Conservation (phyloP, 768 basidiomycete genomes). For the Lentinus tigrinus region DNA sequence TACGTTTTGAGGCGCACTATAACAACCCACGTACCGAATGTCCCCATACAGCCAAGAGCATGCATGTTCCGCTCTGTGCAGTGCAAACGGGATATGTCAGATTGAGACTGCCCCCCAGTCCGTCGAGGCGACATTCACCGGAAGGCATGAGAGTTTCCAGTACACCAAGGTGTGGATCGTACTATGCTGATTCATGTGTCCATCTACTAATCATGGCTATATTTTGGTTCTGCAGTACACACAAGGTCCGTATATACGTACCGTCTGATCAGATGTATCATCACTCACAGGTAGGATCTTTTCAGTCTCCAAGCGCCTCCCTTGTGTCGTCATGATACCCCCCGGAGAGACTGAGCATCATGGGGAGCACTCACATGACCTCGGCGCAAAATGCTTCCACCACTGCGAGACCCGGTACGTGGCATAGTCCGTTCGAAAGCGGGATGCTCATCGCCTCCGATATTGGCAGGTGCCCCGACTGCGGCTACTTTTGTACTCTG, state of each 20-base stretch:
- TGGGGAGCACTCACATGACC: constrained; percentile 49
- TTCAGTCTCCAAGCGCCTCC: constrained; percentile 49
- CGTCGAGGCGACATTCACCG: constrained; percentile 61
- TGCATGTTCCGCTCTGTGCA: constrained; percentile 42
- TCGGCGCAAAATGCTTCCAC: constrained; percentile 46
- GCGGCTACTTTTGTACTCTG: constrained; percentile 58
- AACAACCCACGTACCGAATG: not conserved
- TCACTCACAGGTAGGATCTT: not conserved
- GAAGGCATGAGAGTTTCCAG: constrained; percentile 58
- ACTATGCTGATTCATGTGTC: not conserved
- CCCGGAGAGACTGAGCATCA: constrained; percentile 41
- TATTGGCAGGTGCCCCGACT: constrained; percentile 46
- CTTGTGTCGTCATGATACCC: constrained; percentile 47
- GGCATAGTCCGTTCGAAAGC: not conserved
- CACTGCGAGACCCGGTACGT: constrained; percentile 51
- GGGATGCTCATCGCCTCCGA: not conserved
- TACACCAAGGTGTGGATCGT: constrained; percentile 71
- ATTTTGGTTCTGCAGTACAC: constrained; percentile 40
- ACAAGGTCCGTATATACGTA: constrained; percentile 42
- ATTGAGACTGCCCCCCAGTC: constrained; percentile 59
- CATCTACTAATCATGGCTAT: not conserved
- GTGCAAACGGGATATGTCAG: constrained; percentile 50
- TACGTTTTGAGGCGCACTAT: constrained; percentile 16
- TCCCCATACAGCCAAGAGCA: constrained; percentile 46
- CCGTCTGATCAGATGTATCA: not conserved